phyloP scores from a whole-genome alignment of 768 basidiomycete genomes.

The Lanmaoa rubissima region DNA sequence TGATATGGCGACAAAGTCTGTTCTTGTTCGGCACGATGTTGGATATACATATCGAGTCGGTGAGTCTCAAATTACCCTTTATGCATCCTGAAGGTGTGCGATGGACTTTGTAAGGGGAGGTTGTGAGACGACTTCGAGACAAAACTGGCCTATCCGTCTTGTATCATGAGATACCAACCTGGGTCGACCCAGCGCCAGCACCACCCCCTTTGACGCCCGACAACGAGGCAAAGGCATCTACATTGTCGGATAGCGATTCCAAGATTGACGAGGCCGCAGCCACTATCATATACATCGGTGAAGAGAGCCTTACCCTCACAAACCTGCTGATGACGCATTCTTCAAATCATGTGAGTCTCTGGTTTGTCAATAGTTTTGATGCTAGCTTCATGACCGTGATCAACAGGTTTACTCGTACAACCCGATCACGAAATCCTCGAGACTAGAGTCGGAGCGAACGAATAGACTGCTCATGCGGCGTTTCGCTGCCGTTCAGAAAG shows the following conservation, averaged over 20 bases:
- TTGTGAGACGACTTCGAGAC: conserved; percentile 22
- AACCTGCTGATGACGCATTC: conserved; percentile 87
- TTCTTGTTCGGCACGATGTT: conserved; percentile 75
- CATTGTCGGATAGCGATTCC: background rate
- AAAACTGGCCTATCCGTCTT: conserved; percentile 31
- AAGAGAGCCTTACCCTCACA: conserved; percentile 74
- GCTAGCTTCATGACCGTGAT: background rate
- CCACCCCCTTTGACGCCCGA: background rate
- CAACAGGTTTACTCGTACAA: conserved; percentile 75
- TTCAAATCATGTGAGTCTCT: conserved; percentile 48
- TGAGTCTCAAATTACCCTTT: conserved; percentile 24
- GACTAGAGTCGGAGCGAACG: conserved; percentile 63
- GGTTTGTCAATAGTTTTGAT: background rate
- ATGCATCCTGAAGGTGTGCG: background rate
- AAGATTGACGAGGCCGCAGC: background rate
- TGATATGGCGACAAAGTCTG: conserved; percentile 20
- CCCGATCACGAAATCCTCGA: conserved; percentile 46
- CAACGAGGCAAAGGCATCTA: background rate
- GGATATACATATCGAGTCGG: conserved; percentile 69
- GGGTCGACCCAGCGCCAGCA: conserved; percentile 16
- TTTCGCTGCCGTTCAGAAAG: conserved; percentile 82
- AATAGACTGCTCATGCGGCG: conserved; percentile 88
- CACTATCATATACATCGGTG: conserved; percentile 64
- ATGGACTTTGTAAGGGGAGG: conserved; percentile 12
- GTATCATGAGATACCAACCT: conserved; percentile 37